phyloP scores from a whole-genome alignment of 2,329 filamentous ascomycete species.

The Paecilomyces niveus region DNA sequence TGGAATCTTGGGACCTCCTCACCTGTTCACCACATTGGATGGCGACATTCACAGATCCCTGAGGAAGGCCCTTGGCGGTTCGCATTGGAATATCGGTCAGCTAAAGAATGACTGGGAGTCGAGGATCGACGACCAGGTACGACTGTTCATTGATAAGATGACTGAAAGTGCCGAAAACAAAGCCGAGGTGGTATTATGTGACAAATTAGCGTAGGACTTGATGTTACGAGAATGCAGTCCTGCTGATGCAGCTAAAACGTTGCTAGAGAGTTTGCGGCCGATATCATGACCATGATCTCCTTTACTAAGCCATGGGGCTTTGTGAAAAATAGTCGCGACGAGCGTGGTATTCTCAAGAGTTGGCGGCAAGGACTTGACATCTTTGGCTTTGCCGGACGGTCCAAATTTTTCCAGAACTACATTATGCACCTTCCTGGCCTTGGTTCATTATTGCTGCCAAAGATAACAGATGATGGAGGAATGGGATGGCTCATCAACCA shows the following conservation, averaged over 20 bases:
- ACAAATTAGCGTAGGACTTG: conserved; percentile 25
- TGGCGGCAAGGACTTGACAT: conserved; percentile 32
- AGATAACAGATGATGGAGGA: conserved; percentile 19
- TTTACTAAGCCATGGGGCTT: conserved; percentile 34
- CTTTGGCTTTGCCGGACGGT: conserved; percentile 31
- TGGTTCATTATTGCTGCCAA: conserved; percentile 19
- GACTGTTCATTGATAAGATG: conserved; percentile 26
- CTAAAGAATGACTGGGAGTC: conserved; percentile 35
- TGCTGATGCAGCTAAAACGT: neutral
- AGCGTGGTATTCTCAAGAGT: conserved; percentile 26
- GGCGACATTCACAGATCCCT: conserved; percentile 26
- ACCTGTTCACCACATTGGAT: conserved; percentile 22
- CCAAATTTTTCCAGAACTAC: conserved; percentile 25
- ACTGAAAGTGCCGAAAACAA: conserved; percentile 16
- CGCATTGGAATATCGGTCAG: conserved; percentile 29
- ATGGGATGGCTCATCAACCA: conserved; percentile 34
- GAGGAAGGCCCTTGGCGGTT: conserved; percentile 28
- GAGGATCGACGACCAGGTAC: conserved; percentile 28
- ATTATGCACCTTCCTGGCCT: conserved; percentile 18
- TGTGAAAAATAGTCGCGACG: conserved; percentile 32
- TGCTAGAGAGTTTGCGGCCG: conserved; percentile 30
- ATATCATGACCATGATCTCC: conserved; percentile 35
- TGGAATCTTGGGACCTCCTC: conserved; percentile 28
- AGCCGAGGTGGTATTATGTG: conserved; percentile 22
- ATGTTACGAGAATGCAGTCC: neutral